These are phyloP conservation scores for Forsythia viridissima DNA, from an alignment of 257 asterid species.

Conservation along the genomic window DNA sequence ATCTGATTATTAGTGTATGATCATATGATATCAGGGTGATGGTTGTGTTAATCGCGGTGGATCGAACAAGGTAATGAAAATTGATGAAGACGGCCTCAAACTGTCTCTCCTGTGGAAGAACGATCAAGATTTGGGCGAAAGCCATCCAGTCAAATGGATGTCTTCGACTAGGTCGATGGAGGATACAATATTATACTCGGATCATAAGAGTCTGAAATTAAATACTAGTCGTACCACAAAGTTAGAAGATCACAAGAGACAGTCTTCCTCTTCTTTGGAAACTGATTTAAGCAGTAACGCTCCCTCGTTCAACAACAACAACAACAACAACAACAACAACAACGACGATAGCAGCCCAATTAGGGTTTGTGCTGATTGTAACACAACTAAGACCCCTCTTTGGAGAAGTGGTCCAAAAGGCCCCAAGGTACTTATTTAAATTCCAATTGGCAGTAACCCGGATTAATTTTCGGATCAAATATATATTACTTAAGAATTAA, in stretches of 20 bases:
- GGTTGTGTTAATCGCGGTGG: not conserved
- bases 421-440: slow-evolving; percentile 64
- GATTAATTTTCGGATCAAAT: not conserved
- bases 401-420: slow-evolving; percentile 99
- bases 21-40: not conserved
- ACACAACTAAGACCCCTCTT: slow-evolving; percentile 95
- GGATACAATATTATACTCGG: slow-evolving; percentile 41
- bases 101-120: not conserved
- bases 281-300: slow-evolving; percentile 60
- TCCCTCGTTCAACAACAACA: slow-evolving; percentile 43
- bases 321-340: not conserved
- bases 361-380: slow-evolving; percentile 98
- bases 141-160: slow-evolving; percentile 49
- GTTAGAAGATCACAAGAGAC: slow-evolving; percentile 37
- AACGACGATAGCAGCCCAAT: slow-evolving; percentile 39
- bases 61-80: not conserved
- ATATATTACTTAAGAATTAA: not conserved
- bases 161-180: slow-evolving; percentile 67
- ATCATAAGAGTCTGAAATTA: not conserved
- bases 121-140: slow-evolving; percentile 4
- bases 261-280: slow-evolving; percentile 42
- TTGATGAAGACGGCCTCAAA: not conserved
- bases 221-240: slow-evolving; percentile 8
- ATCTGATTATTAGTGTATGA: not conserved
- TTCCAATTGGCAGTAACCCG: not conserved